phyloP scores from a whole-genome alignment of 768 basidiomycete species.

The Pleurotus giganteus region DNA sequence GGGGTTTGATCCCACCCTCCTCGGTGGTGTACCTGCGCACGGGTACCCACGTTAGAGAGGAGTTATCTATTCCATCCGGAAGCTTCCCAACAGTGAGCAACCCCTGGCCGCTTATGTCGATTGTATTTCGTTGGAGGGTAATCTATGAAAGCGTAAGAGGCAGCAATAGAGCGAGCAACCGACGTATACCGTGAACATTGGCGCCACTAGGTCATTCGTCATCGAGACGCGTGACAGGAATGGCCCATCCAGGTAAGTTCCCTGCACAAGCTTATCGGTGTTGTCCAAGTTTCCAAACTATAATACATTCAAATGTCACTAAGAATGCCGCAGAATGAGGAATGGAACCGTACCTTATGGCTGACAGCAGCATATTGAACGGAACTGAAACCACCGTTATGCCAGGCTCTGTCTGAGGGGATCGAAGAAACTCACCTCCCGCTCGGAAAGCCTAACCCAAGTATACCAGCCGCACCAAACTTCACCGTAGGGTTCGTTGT shows the following conservation, averaged over 20 bases:
- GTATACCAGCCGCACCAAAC: conserved; percentile 57
- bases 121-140: conserved; percentile 56
- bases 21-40: conserved; percentile 51
- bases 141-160: conserved; percentile 21
- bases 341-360: conserved; percentile 17
- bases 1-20: conserved; percentile 56
- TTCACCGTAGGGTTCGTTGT: conserved; percentile 59
- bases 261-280: conserved; percentile 34
- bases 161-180: neutral
- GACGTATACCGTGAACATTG: conserved; percentile 47
- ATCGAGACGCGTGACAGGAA: conserved; percentile 46
- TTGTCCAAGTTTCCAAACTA: conserved; percentile 18
- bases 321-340: neutral
- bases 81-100: conserved; percentile 62
- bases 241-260: conserved; percentile 39
- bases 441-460: conserved; percentile 67
- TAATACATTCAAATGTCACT: neutral
- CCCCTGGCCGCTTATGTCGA: conserved; percentile 58
- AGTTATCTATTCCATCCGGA: conserved; percentile 51
- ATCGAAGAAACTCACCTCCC: conserved; percentile 44
- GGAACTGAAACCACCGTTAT: conserved; percentile 3
- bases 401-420: neutral
- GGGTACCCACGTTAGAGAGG: conserved; percentile 66
- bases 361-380: conserved; percentile 18
- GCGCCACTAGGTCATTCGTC: conserved; percentile 36